These are phyloP conservation scores for Diplodia corticola DNA, from an alignment of 2,329 filamentous ascomycete species.

Conservation along the genomic window DNA sequence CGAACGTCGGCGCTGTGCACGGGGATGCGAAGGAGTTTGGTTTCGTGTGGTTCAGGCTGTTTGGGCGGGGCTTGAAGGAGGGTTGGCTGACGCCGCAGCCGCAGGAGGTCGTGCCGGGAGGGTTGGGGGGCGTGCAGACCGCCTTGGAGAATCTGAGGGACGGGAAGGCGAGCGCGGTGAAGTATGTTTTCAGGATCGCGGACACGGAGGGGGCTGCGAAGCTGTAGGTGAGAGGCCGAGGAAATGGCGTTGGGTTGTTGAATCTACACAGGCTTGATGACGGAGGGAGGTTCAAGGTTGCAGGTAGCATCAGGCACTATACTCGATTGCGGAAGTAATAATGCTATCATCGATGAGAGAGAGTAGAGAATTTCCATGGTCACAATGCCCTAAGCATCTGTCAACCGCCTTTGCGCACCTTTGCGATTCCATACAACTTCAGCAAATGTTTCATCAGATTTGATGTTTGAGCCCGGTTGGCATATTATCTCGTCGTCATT, in stretches of 20 bases:
- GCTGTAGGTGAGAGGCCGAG: not conserved
- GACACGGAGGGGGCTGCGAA: constrained; percentile 28
- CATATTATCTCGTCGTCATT: not conserved
- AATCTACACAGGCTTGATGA: too few species aligned
- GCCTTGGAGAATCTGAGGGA: constrained; percentile 33
- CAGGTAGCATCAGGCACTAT: too few species aligned
- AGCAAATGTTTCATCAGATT: too few species aligned
- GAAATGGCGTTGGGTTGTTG: too few species aligned
- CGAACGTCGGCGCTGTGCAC: constrained; percentile 27
- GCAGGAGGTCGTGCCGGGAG: constrained; percentile 34
- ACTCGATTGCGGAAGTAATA: too few species aligned
- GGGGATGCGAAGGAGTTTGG: constrained; percentile 37
- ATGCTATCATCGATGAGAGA: too few species aligned
- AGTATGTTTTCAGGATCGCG: constrained; percentile 34
- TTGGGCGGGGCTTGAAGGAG: constrained; percentile 36
- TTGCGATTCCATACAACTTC: too few species aligned
- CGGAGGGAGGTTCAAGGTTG: too few species aligned
- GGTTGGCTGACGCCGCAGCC: constrained; percentile 41
- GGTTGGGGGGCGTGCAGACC: constrained; percentile 31
- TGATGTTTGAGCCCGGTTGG: not conserved
- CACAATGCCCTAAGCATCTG: too few species aligned
- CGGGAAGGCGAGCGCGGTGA: constrained; percentile 34
- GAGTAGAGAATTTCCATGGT: too few species aligned
- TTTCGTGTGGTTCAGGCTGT: constrained; percentile 35
- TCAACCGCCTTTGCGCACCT: too few species aligned